Conservation (phyloP, 768 basidiomycete genomes). For the Mycena vitilis region DNA sequence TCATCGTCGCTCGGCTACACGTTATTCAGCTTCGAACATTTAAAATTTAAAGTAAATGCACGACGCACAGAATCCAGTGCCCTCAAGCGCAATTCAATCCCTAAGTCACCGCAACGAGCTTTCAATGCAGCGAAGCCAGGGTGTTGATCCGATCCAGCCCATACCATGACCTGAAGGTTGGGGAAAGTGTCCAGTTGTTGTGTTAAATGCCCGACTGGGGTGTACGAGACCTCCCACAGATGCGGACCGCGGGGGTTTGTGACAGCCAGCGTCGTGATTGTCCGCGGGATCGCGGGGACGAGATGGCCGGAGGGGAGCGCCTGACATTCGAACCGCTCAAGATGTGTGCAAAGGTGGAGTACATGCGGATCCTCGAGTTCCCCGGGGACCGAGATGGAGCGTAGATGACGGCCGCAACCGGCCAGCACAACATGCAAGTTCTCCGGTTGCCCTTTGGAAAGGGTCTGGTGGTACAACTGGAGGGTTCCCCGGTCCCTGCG, state of each 20-base stretch:
- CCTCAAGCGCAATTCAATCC: no score
- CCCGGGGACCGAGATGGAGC: constrained; percentile 6
- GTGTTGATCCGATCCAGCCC: background rate
- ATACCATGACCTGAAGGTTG: background rate
- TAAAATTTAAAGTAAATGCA: no score
- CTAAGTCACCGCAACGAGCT: no score
- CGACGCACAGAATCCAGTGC: no score
- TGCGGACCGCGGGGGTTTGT: background rate
- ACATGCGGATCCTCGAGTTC: background rate
- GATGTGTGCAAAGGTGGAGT: constrained; percentile 5
- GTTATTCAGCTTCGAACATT: no score
- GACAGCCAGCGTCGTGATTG: constrained; percentile 1
- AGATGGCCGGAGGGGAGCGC: background rate
- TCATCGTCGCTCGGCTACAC: no score
- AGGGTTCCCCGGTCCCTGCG: background rate
- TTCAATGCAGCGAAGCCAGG: no score
- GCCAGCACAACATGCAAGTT: background rate
- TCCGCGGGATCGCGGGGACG: constrained; percentile 6
- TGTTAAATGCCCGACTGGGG: background rate
- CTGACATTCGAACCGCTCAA: constrained; percentile 16
- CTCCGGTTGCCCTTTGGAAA: background rate
- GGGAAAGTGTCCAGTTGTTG: background rate
- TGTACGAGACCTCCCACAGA: background rate
- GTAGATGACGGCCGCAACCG: background rate
- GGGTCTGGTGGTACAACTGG: background rate